Evolutionary conservation across 2,329 filamentous ascomycete genomes (phyloP), one percentile per base, ranked within the genome.

Genomic region (Pyrenophora seminiperda): DNA sequence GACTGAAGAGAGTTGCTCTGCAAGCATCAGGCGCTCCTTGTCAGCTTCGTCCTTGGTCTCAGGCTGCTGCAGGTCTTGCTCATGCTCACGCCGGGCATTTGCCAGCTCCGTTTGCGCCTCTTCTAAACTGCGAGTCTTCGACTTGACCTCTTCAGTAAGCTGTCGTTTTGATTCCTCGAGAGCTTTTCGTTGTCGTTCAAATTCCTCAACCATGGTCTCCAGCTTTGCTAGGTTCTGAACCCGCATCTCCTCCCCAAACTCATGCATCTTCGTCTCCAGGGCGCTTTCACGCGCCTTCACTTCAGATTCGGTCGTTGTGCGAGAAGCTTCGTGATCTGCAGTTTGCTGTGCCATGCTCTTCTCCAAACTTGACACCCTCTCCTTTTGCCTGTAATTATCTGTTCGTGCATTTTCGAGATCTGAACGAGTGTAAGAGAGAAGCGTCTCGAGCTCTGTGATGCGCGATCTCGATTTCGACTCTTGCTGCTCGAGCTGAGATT

Each of bases 391-490:
- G 58, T 69, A 69, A 29, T 59, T 63, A 20, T 68, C 66, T 2
- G 54, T 57, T 5, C 68, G 65, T 10, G 63, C 47, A 20, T 50
- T 50, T 13, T 72, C 69, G 2, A 72, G 59, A 40, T 73, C 70
- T 3, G 61, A 62, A 4, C 65, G 63, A 7, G 69, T 71, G 45
- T 65, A 73, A 1, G 66, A 59, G 7, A 71, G 58, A 10, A 71
- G 61, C 3, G 70, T 70, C 37, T 72, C 69, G 22, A 73, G 65
- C 41, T 73, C 66, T 2, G 61, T 66, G 20, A 72, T 70, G 31
- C 68, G 67, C 11, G 62, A 65, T 20, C 59, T 59, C 9, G 67
- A 65, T 11, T 59, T 50, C 3, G 61, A 38, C 30, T 70, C 61
- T 37, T 71, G 67, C 33, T 65, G 62, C 24, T 67, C 59, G 3